These are phyloP conservation scores for Crithidia mellificae DNA, from an alignment of 208 protist genomes.

Conservation along the genomic window DNA sequence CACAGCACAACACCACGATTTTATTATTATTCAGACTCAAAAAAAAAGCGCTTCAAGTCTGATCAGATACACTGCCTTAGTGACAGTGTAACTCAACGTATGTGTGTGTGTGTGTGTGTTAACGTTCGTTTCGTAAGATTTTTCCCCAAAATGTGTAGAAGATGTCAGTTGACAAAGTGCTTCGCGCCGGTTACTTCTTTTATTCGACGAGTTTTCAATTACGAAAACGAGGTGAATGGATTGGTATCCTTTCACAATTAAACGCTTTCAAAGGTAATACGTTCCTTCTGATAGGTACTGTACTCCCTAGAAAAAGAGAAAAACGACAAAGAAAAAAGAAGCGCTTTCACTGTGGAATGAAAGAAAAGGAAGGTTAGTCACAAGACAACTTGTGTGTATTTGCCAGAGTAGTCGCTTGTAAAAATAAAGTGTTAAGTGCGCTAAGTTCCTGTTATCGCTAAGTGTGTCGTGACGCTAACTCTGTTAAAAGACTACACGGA, in stretches of 20 bases:
- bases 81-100: background rate
- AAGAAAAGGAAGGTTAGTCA: background rate
- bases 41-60: background rate
- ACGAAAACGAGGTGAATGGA: background rate
- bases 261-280: background rate
- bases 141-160: too few species aligned
- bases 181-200: too few species aligned
- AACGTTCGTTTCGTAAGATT: too few species aligned
- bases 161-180: too few species aligned
- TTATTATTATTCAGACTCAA: background rate
- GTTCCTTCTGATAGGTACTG: background rate
- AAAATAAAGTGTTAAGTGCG: background rate
- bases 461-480: too few species aligned
- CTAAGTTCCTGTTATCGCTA: too few species aligned
- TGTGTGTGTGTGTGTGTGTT: conserved; percentile 1
- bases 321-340: background rate
- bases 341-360: background rate
- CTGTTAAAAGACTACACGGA: too few species aligned
- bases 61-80: background rate
- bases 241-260: background rate
- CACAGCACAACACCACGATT: background rate
- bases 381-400: background rate
- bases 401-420: background rate
- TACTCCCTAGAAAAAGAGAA: background rate
- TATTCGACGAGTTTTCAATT: too few species aligned